Percentiles rank a stretch among this genome's conserved stretches.
Evolutionary conservation across 495 filamentous ascomycete genomes (phyloP).

Genomic region (Penicillium silybi): DNA sequence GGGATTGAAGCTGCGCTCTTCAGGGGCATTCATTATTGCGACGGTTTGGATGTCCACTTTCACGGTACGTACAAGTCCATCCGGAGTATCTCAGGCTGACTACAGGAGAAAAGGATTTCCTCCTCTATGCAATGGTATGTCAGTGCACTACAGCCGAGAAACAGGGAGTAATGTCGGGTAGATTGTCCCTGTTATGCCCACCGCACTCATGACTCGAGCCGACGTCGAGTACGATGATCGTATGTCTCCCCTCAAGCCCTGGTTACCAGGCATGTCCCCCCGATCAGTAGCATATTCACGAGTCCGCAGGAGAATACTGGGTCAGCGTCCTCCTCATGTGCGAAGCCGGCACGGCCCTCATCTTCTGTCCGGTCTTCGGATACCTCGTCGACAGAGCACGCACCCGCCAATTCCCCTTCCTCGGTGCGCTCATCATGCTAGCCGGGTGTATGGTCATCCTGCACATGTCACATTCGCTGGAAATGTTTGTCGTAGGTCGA

Average conservation of each 20-base stretch:
- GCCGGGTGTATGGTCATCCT: constrained; percentile 55
- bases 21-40: constrained; percentile 55
- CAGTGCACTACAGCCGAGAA: background rate
- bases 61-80: constrained; percentile 44
- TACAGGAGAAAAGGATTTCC: background rate
- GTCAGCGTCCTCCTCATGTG: constrained; percentile 51
- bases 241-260: background rate
- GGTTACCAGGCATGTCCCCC: too few relatives aligned
- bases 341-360: constrained; percentile 55
- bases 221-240: background rate
- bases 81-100: background rate
- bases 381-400: constrained; percentile 51
- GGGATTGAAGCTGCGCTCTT: constrained; percentile 52
- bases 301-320: constrained; percentile 27
- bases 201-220: background rate
- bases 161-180: background rate
- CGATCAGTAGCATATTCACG: background rate
- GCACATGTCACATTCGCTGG: constrained; percentile 34
- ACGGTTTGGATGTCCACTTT: constrained; percentile 62
- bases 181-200: background rate
- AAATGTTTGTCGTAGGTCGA: constrained; percentile 41
- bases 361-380: constrained; percentile 54
- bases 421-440: constrained; percentile 54
- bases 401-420: constrained; percentile 51
- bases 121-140: background rate